These are phyloP conservation scores for Yamadazyma scolyti DNA, from an alignment of 805 yeast genomes.

Conservation along the genomic window DNA sequence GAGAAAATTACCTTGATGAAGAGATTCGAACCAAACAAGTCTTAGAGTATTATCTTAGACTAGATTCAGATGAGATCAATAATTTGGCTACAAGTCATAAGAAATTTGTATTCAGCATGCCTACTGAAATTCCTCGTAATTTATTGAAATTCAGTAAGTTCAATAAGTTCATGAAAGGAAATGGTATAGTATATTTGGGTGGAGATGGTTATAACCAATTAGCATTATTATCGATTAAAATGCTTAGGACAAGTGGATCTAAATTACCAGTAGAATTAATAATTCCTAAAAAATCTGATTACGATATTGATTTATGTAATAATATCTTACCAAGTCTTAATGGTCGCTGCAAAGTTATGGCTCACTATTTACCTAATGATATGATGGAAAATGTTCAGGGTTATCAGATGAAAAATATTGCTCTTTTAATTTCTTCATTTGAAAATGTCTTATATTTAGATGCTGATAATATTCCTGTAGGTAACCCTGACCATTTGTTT, in stretches of 20 bases:
- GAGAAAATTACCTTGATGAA: conserved; percentile 28
- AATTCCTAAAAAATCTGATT: conserved; percentile 28
- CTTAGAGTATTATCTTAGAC: conserved; percentile 18
- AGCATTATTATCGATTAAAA: conserved; percentile 29
- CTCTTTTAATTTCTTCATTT: conserved; percentile 34
- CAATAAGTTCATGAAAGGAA: conserved; percentile 30
- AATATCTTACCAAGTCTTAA: conserved; percentile 28
- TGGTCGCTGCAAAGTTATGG: conserved; percentile 43
- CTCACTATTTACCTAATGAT: conserved; percentile 34
- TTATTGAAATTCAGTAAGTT: conserved; percentile 16
- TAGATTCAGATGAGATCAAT: conserved; percentile 16
- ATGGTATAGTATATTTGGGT: conserved; percentile 38
- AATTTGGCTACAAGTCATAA: conserved; percentile 19
- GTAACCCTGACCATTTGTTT: conserved; percentile 34
- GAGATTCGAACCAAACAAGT: conserved; percentile 24
- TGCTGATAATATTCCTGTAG: conserved; percentile 36
- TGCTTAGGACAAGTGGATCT: conserved; percentile 30
- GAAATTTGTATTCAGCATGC: conserved; percentile 18
- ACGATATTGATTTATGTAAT: conserved; percentile 30
- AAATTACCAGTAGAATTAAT: conserved; percentile 36
- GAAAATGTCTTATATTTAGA: conserved; percentile 33
- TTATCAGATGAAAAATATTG: conserved; percentile 34
- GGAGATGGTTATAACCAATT: conserved; percentile 34
- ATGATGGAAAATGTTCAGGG: conserved; percentile 20
- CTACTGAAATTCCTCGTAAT: conserved; percentile 18